These are phyloP conservation scores for Inosperma sp. DNA, from an alignment of 768 basidiomycete genomes.

Conservation along the genomic window DNA sequence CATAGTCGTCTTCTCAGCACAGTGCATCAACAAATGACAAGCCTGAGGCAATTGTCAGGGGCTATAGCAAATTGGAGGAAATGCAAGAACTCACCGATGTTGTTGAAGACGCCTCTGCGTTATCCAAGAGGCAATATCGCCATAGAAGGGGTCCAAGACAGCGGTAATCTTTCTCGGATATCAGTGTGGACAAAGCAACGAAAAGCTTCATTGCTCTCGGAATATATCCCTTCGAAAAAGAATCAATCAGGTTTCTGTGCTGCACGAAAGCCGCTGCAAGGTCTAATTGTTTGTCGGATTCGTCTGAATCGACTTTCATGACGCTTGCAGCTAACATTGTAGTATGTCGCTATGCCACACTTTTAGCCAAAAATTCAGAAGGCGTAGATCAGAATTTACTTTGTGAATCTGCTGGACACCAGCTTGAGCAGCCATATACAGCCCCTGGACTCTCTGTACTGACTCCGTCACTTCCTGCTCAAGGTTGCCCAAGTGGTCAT, in stretches of 20 bases:
- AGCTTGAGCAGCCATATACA: conserved; percentile 51
- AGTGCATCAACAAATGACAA: conserved; percentile 68
- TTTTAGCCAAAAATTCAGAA: background rate
- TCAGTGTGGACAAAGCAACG: conserved; percentile 54
- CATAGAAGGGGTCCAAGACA: conserved; percentile 54
- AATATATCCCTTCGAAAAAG: conserved; percentile 42
- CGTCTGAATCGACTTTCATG: conserved; percentile 9
- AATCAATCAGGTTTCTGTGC: conserved; percentile 37
- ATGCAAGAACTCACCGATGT: conserved; percentile 42
- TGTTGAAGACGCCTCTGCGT: conserved; percentile 37
- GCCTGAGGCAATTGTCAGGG: conserved; percentile 32
- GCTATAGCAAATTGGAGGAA: background rate
- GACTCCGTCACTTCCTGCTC: conserved; percentile 41
- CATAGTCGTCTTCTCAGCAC: conserved; percentile 54
- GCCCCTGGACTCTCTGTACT: conserved; percentile 39
- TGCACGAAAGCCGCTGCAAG: conserved; percentile 34
- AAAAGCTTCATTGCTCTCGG: conserved; percentile 53
- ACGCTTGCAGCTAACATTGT: conserved; percentile 15
- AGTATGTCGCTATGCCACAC: conserved; percentile 16
- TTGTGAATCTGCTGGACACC: conserved; percentile 40
- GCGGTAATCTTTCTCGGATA: conserved; percentile 47
- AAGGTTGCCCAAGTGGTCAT: conserved; percentile 36
- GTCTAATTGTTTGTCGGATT: conserved; percentile 22
- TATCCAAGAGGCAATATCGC: conserved; percentile 45
- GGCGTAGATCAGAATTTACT: conserved; percentile 27